phyloP scores from a whole-genome alignment of 345 rosid genomes.

The Passiflora organensis region DNA sequence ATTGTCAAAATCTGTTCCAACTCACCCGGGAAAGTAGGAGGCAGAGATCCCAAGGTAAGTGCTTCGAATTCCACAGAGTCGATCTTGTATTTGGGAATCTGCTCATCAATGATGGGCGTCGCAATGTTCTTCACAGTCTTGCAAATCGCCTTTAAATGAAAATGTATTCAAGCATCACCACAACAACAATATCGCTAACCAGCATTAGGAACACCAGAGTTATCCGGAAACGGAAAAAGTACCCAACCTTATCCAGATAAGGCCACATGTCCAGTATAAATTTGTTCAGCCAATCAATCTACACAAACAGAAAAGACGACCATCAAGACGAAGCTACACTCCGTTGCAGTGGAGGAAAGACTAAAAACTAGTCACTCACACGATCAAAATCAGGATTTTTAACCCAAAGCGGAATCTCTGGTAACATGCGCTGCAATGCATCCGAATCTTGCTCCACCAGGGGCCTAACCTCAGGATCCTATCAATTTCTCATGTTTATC shows the following conservation, averaged over 20 bases:
- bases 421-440: slow-evolving; percentile 71
- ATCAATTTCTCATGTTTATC: slow-evolving; percentile 6
- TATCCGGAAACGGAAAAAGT: no score
- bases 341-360: not conserved
- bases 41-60: slow-evolving; percentile 82
- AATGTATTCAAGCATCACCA: not conserved
- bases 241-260: slow-evolving; percentile 83
- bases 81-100: slow-evolving; percentile 85
- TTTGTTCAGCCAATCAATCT: slow-evolving; percentile 92
- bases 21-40: slow-evolving; percentile 87
- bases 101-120: slow-evolving; percentile 82
- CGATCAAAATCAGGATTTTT: slow-evolving; percentile 92
- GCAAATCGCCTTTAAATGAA: slow-evolving; percentile 65
- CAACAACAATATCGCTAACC: slow-evolving; percentile 11
- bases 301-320: slow-evolving; percentile 11
- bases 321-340: slow-evolving; percentile 2
- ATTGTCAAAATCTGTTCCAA: not conserved
- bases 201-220: slow-evolving; percentile 1
- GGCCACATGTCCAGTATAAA: slow-evolving; percentile 87
- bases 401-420: slow-evolving; percentile 93
- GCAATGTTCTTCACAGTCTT: slow-evolving; percentile 63
- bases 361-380: slow-evolving; percentile 34
- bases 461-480: slow-evolving; percentile 73
- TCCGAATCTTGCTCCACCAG: slow-evolving; percentile 71
- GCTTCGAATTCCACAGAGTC: slow-evolving; percentile 82